Conservation (phyloP, 371 early-diverging fungal genomes). For the Basidiobolus heterosporus region DNA sequence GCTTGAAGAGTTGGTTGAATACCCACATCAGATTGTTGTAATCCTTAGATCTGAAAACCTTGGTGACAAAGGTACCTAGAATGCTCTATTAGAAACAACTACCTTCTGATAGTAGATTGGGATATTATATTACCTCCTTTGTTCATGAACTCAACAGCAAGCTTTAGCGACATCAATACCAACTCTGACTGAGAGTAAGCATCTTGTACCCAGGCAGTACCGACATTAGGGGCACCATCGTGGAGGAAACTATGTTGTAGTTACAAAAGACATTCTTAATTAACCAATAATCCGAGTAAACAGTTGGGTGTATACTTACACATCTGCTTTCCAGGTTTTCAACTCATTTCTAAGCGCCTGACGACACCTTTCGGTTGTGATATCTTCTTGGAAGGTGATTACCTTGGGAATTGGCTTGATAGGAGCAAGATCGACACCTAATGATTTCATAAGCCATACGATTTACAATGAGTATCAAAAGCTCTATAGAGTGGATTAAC, state of each 20-base stretch:
- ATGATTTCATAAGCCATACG: not conserved
- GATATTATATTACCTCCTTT: slow-evolving; percentile 56
- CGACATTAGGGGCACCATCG: slow-evolving; percentile 99
- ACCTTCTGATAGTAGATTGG: not conserved
- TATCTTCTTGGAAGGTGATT: slow-evolving; percentile 94
- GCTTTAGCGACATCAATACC: slow-evolving; percentile 83
- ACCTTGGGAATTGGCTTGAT: slow-evolving; percentile 96
- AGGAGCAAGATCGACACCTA: slow-evolving; percentile 91
- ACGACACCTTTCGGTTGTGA: slow-evolving; percentile 90
- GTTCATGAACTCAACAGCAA: slow-evolving; percentile 88
- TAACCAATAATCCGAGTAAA: not conserved
- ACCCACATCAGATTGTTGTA: slow-evolving; percentile 97
- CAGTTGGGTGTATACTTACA: slow-evolving; percentile 38
- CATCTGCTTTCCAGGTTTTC: slow-evolving; percentile 97
- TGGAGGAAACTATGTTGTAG: slow-evolving; percentile 64
- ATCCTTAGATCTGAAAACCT: slow-evolving; percentile 98
- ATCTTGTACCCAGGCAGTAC: slow-evolving; percentile 95
- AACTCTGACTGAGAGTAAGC: slow-evolving; percentile 97
- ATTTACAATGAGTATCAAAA: not conserved
- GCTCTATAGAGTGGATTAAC: no score
- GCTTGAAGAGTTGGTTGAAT: slow-evolving; percentile 91
- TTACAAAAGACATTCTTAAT: not conserved
- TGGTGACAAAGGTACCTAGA: slow-evolving; percentile 86
- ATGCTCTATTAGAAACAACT: no score
- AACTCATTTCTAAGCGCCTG: slow-evolving; percentile 67